Evolutionary conservation across 495 filamentous ascomycete species (phyloP).

Genomic region (Penicillium longicatenatum): DNA sequence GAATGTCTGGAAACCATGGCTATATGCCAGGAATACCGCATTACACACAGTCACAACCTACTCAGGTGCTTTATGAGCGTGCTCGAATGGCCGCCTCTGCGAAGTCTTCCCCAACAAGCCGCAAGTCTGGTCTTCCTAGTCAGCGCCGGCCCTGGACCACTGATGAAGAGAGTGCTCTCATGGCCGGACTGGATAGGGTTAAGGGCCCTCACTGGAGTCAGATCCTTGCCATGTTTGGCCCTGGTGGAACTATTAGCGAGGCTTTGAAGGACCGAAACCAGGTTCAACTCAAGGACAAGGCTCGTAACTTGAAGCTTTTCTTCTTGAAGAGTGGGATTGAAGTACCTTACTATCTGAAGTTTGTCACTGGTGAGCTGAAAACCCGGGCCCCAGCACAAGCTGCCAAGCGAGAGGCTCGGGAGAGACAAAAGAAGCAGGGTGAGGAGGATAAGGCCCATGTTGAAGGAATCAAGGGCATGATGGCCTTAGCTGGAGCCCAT

Average conservation of each 20-base stretch:
- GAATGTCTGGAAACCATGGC: conserved; percentile 43
- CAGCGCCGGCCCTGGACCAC: conserved; percentile 86
- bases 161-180: conserved; percentile 89
- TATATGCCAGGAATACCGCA: conserved; percentile 57
- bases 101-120: conserved; percentile 72
- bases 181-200: conserved; percentile 88
- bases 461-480: conserved; percentile 71
- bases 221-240: conserved; percentile 86
- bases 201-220: conserved; percentile 96
- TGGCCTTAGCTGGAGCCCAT: conserved; percentile 57
- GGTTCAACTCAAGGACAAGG: conserved; percentile 95
- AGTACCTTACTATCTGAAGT: conserved; percentile 87
- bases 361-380: conserved; percentile 91
- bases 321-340: conserved; percentile 93
- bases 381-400: conserved; percentile 84
- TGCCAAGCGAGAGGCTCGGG: conserved; percentile 77
- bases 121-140: conserved; percentile 76
- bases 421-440: conserved; percentile 63
- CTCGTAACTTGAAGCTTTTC: conserved; percentile 90
- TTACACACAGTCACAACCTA: conserved; percentile 73
- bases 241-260: conserved; percentile 78
- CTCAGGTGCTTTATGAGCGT: conserved; percentile 76
- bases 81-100: conserved; percentile 80
- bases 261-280: conserved; percentile 91
- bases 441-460: conserved; percentile 73